phyloP scores from a whole-genome alignment of 805 yeast genomes.

The Kockiozyma suomiensis region DNA sequence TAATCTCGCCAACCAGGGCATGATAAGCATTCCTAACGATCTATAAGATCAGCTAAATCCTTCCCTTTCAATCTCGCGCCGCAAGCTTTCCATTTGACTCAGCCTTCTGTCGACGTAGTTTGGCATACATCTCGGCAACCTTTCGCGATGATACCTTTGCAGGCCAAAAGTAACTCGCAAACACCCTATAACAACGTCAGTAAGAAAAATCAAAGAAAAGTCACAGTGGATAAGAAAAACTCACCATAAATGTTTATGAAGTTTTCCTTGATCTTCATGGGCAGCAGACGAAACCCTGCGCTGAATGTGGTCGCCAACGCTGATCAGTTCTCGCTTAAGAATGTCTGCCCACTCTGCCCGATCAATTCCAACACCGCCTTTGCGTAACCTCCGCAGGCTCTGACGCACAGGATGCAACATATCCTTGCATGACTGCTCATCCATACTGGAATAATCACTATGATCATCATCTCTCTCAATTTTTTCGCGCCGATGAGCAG shows the following conservation, averaged over 20 bases:
- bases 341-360: constrained; percentile 77
- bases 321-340: constrained; percentile 65
- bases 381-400: constrained; percentile 65
- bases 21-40: too few relatives aligned
- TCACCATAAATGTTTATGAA: constrained; percentile 70
- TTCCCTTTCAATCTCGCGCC: neutral
- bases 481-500: constrained; percentile 7
- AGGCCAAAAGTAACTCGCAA: constrained; percentile 86
- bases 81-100: neutral
- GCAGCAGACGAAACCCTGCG: constrained; percentile 42
- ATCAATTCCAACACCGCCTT: constrained; percentile 72
- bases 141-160: constrained; percentile 68
- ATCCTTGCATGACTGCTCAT: constrained; percentile 66
- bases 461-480: constrained; percentile 36
- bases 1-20: too few relatives aligned
- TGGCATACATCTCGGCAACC: constrained; percentile 70
- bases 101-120: constrained; percentile 21
- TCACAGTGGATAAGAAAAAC: neutral
- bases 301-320: constrained; percentile 72
- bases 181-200: constrained; percentile 45
- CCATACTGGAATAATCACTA: constrained; percentile 75
- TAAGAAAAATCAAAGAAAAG: neutral
- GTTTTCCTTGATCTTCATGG: constrained; percentile 44
- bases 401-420: constrained; percentile 66
- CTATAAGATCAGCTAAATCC: neutral